A percentile compares a stretch with the other conserved stretches of the same genome.
phyloP scores from a whole-genome alignment of 305 asterid genomes.

The Fraxinus angustifolia region DNA sequence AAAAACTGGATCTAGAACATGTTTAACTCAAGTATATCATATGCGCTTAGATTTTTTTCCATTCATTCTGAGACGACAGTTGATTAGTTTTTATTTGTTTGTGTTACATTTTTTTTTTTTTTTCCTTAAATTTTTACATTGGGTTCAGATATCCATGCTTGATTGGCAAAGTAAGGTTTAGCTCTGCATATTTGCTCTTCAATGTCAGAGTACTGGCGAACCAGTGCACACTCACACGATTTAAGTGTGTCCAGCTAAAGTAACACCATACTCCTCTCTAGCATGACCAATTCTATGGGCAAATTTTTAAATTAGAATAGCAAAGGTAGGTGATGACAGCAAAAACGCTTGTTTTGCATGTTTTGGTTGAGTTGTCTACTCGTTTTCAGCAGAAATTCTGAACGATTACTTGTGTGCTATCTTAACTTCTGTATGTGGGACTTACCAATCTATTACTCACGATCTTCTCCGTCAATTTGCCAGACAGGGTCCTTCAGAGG shows the following conservation, averaged over 20 bases:
- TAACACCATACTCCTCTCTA: background rate
- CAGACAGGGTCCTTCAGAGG: conserved; percentile 68
- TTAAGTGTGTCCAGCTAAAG: background rate
- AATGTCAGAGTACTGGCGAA: background rate
- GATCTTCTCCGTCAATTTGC: conserved; percentile 3
- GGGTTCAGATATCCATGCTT: background rate
- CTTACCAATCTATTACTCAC: background rate
- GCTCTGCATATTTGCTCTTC: background rate
- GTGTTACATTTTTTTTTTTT: background rate
- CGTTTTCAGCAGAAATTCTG: background rate
- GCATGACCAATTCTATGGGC: background rate
- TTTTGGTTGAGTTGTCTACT: background rate
- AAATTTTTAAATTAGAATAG: background rate
- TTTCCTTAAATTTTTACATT: too few relatives aligned
- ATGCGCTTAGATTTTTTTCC: background rate
- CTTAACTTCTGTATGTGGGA: background rate
- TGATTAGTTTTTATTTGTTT: background rate
- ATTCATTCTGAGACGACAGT: background rate
- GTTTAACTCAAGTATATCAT: background rate
- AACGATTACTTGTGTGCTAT: background rate
- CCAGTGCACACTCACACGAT: background rate
- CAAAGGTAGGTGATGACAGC: background rate
- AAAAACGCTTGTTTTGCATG: background rate
- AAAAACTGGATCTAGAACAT: background rate
- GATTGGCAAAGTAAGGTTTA: background rate